phyloP scores from a whole-genome alignment of 1,139 yeast species.

The Cylindricascospora bacillispora region DNA sequence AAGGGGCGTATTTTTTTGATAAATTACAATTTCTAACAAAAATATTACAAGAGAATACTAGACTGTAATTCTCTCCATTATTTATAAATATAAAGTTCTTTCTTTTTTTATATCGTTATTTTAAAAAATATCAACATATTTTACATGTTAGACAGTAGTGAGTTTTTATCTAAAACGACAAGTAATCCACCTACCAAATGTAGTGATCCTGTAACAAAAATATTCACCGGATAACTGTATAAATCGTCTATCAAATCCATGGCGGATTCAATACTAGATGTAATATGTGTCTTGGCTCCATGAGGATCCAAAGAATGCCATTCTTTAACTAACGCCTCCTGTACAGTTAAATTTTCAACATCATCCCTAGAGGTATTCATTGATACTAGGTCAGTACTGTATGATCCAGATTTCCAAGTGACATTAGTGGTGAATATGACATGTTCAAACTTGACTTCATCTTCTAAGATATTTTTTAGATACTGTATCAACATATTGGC shows the following conservation, averaged over 20 bases:
- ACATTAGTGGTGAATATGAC: slow-evolving; percentile 84
- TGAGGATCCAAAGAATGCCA: slow-evolving; percentile 49
- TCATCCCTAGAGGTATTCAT: slow-evolving; percentile 67
- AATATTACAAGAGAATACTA: too few species aligned
- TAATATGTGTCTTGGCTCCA: slow-evolving; percentile 37
- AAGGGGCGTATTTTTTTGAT: too few species aligned
- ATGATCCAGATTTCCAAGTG: slow-evolving; percentile 76
- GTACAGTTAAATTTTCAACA: slow-evolving; percentile 72
- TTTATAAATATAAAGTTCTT: too few species aligned
- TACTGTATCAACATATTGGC: slow-evolving; percentile 50
- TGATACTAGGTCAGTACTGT: slow-evolving; percentile 74
- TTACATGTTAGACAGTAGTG: too few species aligned
- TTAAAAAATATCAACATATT: too few species aligned
- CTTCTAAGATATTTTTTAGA: slow-evolving; percentile 34
- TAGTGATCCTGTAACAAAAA: slow-evolving; percentile 86
- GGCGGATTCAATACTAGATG: slow-evolving; percentile 67
- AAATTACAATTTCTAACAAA: too few species aligned
- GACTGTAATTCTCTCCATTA: too few species aligned
- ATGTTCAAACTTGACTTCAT: slow-evolving; percentile 43
- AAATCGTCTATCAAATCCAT: slow-evolving; percentile 35
- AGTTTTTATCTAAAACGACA: slow-evolving; percentile 68
- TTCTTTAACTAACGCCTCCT: slow-evolving; percentile 52
- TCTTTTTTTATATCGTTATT: too few species aligned
- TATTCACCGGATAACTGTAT: slow-evolving; percentile 39
- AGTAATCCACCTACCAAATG: slow-evolving; percentile 90